These are phyloP conservation scores for Priceomyces castillae DNA, from an alignment of 805 yeast species.

Conservation along the genomic window DNA sequence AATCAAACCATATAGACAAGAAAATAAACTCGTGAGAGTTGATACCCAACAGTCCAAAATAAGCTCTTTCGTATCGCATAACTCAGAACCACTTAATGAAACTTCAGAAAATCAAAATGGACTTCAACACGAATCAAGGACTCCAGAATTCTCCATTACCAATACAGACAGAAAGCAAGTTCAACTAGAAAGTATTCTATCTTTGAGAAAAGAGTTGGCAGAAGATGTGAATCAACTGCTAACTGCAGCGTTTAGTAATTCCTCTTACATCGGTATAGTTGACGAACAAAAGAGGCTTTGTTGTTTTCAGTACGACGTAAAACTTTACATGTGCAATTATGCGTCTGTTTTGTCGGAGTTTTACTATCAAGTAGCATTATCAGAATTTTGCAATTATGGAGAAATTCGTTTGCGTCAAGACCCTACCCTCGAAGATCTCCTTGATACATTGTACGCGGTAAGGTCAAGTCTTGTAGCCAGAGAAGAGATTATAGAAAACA, in stretches of 20 bases:
- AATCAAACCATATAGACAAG: conserved; percentile 45
- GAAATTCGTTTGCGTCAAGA: conserved; percentile 23
- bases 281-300: conserved; percentile 68
- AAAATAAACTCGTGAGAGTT: conserved; percentile 67
- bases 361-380: conserved; percentile 76
- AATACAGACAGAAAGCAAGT: conserved; percentile 35
- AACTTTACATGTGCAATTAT: conserved; percentile 76
- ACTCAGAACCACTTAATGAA: background rate
- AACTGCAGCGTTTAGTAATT: conserved; percentile 65
- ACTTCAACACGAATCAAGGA: background rate
- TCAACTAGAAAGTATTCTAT: conserved; percentile 55
- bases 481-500: conserved; percentile 14
- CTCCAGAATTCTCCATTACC: background rate
- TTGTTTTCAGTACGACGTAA: conserved; percentile 82
- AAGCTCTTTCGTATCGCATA: conserved; percentile 7
- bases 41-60: conserved; percentile 56
- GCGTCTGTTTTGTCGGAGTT: conserved; percentile 63
- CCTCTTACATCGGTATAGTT: conserved; percentile 78
- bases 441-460: conserved; percentile 32
- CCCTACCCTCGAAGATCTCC: conserved; percentile 26
- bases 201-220: conserved; percentile 53
- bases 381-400: conserved; percentile 84
- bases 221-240: conserved; percentile 46
- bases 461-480: conserved; percentile 14
- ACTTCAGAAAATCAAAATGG: background rate